Evolutionary conservation across 768 basidiomycete species (phyloP).

Genomic region (Serendipita sp.): DNA sequence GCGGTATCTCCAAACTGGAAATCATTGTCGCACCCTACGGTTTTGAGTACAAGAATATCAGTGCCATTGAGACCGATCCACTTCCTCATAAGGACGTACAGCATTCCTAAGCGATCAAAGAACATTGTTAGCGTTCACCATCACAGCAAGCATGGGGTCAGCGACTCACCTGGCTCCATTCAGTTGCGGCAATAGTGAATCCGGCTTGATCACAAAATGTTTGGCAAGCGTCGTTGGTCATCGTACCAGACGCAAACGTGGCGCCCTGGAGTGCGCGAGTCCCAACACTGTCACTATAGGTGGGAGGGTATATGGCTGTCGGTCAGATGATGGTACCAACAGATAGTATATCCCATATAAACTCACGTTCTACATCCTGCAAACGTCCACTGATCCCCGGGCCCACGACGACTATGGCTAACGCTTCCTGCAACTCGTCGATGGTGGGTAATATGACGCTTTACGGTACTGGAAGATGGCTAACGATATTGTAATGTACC

Average conservation of each 20-base stretch:
- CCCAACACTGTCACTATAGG: not conserved
- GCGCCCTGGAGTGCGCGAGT: not conserved
- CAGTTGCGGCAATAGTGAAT: not conserved
- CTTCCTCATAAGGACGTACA: not conserved
- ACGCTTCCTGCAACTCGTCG: not conserved
- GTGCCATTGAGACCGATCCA: not conserved
- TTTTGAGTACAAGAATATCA: not conserved
- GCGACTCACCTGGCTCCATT: not conserved
- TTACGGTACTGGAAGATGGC: not conserved
- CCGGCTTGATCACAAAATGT: not conserved
- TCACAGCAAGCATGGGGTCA: not conserved
- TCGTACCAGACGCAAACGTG: not conserved
- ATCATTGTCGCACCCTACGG: not conserved
- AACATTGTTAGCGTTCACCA: not conserved
- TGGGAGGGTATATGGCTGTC: too few relatives aligned
- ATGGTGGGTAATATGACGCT: not conserved
- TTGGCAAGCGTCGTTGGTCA: not conserved
- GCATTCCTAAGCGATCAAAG: not conserved
- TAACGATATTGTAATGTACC: not conserved
- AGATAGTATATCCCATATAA: not conserved
- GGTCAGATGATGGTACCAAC: too few relatives aligned
- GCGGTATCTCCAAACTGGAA: not conserved
- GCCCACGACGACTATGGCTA: not conserved
- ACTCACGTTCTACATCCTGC: not conserved
- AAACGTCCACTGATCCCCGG: not conserved